A percentile compares a stretch with the other conserved stretches of the same genome.
These are phyloP conservation scores for Alternaria gansuensis DNA, from an alignment of 2,329 filamentous ascomycete genomes.

Conservation along the genomic window DNA sequence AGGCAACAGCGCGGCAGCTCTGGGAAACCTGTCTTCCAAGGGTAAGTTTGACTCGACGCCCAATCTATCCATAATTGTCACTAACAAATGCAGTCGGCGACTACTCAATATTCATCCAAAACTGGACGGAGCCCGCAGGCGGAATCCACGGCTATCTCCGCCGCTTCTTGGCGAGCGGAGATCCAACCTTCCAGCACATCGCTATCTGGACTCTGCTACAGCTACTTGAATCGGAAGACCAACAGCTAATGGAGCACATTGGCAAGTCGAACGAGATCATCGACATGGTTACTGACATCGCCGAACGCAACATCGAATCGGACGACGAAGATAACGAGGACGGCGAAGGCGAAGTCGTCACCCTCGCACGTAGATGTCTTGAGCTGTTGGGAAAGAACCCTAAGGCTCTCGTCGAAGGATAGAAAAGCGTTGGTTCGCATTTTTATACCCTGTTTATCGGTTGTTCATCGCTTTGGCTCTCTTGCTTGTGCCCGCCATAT, in stretches of 20 bases:
- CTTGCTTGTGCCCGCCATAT: conserved; percentile 34
- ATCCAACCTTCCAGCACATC: conserved; percentile 98
- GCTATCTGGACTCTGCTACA: conserved; percentile 98
- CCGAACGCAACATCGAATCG: conserved; percentile 85
- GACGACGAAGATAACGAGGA: conserved; percentile 88
- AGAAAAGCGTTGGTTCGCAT: conserved; percentile 34
- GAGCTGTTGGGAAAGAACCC: conserved; percentile 83
- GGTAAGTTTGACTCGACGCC: conserved; percentile 62
- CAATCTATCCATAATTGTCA: conserved; percentile 17
- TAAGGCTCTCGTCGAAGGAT: conserved; percentile 85
- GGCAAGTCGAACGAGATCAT: conserved; percentile 91
- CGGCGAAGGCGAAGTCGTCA: conserved; percentile 91
- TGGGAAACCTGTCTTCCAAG: conserved; percentile 97
- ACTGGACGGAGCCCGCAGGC: conserved; percentile 91
- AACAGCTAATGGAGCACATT: conserved; percentile 85
- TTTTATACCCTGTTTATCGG: conserved; percentile 39
- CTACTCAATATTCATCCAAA: conserved; percentile 93
- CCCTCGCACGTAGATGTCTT: conserved; percentile 86
- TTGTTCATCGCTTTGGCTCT: conserved; percentile 26
- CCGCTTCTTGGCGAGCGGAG: conserved; percentile 90
- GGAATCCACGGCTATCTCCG: conserved; percentile 96
- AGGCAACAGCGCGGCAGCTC: conserved; percentile 93
- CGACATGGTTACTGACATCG: conserved; percentile 88
- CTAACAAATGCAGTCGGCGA: conserved; percentile 76
- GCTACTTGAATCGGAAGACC: conserved; percentile 93